Evolutionary conservation across 164 flowering plant species (phyloP).

Genomic region (Cinnamomum micranthum): DNA sequence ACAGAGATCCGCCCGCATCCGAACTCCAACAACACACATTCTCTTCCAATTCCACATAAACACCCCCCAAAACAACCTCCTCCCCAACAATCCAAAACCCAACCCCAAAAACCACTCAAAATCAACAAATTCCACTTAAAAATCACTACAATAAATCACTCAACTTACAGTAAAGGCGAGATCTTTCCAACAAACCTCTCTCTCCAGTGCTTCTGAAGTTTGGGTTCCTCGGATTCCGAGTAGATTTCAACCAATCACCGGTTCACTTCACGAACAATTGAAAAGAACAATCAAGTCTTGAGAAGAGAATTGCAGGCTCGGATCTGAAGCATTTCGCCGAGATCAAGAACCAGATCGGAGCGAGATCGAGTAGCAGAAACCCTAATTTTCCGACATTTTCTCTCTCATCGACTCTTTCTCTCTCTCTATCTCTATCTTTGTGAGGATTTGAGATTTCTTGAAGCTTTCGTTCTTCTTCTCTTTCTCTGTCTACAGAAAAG

Average conservation of each 20-base stretch:
- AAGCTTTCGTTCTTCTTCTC: constrained; percentile 34
- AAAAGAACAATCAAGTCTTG: background rate
- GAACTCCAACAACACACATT: background rate
- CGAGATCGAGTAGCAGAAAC: constrained; percentile 11
- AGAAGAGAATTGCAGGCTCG: constrained; percentile 3
- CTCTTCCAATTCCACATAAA: constrained; percentile 1
- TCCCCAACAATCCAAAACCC: background rate
- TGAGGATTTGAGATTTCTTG: constrained; percentile 22
- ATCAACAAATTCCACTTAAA: background rate
- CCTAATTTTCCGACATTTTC: constrained; percentile 17
- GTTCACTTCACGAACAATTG: no score
- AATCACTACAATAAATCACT: background rate
- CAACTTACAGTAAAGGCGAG: background rate
- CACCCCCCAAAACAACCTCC: background rate
- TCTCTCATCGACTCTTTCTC: background rate
- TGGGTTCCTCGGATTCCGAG: background rate
- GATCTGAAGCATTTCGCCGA: constrained; percentile 31
- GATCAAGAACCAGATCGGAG: constrained; percentile 22
- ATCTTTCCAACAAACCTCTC: background rate
- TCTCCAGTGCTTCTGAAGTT: background rate
- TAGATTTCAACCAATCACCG: no score
- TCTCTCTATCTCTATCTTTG: background rate
- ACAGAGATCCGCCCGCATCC: background rate
- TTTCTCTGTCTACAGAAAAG: background rate
- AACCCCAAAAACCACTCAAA: background rate